These are phyloP conservation scores for Cladorrhinum samala DNA, from an alignment of 495 filamentous ascomycete species.

Conservation along the genomic window DNA sequence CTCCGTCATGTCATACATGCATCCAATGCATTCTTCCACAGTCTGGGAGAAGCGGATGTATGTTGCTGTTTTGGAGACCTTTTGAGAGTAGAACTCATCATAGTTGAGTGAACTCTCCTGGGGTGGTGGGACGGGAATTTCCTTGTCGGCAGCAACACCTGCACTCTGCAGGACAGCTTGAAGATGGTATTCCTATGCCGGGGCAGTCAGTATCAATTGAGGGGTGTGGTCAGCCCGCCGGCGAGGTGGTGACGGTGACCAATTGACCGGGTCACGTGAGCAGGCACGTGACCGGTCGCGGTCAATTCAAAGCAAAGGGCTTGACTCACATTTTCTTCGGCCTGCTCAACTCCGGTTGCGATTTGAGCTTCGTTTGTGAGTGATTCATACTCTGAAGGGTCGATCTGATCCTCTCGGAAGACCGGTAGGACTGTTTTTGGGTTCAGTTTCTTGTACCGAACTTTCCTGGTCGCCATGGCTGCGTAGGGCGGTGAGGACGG, in stretches of 20 bases:
- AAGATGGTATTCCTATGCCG: slow-evolving; percentile 93
- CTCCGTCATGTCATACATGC: slow-evolving; percentile 85
- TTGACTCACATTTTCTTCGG: slow-evolving; percentile 87
- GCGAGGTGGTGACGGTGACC: slow-evolving; percentile 10
- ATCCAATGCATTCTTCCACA: slow-evolving; percentile 81
- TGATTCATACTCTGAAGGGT: slow-evolving; percentile 57
- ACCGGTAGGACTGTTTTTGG: slow-evolving; percentile 80
- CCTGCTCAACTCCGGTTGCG: slow-evolving; percentile 93
- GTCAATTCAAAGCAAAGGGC: slow-evolving; percentile 35
- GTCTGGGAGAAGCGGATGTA: slow-evolving; percentile 98
- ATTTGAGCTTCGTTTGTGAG: slow-evolving; percentile 59
- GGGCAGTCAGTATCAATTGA: slow-evolving; percentile 23
- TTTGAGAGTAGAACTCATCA: slow-evolving; percentile 75
- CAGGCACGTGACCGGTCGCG: slow-evolving; percentile 36
- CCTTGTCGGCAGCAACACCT: slow-evolving; percentile 59
- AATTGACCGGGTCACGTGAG: slow-evolving; percentile 47
- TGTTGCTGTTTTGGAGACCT: slow-evolving; percentile 75
- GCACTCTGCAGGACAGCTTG: slow-evolving; percentile 84
- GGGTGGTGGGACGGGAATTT: slow-evolving; percentile 79
- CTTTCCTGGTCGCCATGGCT: slow-evolving; percentile 63
- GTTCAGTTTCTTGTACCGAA: slow-evolving; percentile 86
- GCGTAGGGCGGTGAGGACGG: slow-evolving; percentile 37
- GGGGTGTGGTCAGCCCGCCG: slow-evolving; percentile 26
- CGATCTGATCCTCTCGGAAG: slow-evolving; percentile 83
- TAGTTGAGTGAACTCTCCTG: slow-evolving; percentile 76